phyloP scores from a whole-genome alignment of 768 basidiomycete genomes.

The Lactifluus subvellereus region DNA sequence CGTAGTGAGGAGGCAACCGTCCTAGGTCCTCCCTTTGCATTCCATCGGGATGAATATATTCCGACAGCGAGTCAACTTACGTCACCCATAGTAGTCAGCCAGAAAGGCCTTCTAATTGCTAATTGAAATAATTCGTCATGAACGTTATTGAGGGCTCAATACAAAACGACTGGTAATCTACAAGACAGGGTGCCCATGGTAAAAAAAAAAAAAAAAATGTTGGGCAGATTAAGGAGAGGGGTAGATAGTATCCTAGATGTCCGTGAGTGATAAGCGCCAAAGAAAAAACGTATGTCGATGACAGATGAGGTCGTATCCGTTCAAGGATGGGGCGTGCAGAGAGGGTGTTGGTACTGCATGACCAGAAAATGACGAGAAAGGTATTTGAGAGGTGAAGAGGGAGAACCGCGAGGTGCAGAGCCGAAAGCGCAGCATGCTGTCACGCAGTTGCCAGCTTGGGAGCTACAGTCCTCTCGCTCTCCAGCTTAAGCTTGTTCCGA shows the following conservation, averaged over 20 bases:
- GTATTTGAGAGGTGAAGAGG: conserved; percentile 7
- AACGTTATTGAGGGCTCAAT: conserved; percentile 15
- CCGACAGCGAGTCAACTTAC: background rate
- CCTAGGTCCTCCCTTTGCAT: background rate
- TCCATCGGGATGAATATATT: no score
- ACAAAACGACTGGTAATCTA: conserved; percentile 22
- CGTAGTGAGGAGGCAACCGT: background rate
- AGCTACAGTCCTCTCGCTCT: conserved; percentile 82
- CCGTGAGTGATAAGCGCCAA: conserved; percentile 27
- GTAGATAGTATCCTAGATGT: conserved; percentile 23
- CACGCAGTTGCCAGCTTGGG: conserved; percentile 81
- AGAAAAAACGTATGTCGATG: conserved; percentile 25
- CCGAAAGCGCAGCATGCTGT: conserved; percentile 24
- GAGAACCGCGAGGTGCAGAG: conserved; percentile 6
- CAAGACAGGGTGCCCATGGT: conserved; percentile 11
- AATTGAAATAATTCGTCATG: background rate
- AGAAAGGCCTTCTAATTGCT: background rate
- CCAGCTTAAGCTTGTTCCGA: conserved; percentile 80
- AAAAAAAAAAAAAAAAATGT: conserved; percentile 1
- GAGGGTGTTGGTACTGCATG: background rate
- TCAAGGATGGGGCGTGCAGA: background rate
- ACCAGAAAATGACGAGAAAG: background rate
- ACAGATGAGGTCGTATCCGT: conserved; percentile 7
- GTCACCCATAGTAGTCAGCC: background rate
- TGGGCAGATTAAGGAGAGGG: conserved; percentile 11